These are phyloP conservation scores for Parietaria judaica DNA, from an alignment of 306 rosid species.

Conservation along the genomic window DNA sequence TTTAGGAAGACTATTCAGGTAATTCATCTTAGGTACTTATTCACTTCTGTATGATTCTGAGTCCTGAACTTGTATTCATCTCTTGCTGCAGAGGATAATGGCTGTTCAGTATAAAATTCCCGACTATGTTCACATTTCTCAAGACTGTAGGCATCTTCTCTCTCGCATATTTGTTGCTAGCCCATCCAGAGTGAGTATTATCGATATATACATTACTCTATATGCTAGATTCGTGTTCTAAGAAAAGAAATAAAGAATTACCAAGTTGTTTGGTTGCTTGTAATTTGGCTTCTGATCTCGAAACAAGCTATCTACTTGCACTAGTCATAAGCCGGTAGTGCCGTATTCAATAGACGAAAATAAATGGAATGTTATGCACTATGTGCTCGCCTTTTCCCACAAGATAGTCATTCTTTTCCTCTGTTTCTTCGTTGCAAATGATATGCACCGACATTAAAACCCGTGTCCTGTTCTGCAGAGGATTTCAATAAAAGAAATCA, in stretches of 20 bases:
- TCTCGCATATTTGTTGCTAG: slow-evolving; percentile 73
- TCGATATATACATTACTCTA: neutral
- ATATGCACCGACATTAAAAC: neutral
- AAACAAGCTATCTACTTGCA: neutral
- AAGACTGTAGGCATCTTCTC: slow-evolving; percentile 68
- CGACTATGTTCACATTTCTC: slow-evolving; percentile 80
- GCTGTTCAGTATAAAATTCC: slow-evolving; percentile 87
- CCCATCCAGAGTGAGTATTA: slow-evolving; percentile 48
- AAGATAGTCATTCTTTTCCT: neutral
- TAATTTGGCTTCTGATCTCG: neutral
- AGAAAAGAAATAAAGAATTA: neutral
- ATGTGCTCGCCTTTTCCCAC: too few relatives aligned
- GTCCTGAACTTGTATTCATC: neutral
- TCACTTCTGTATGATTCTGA: neutral
- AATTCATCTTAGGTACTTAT: neutral
- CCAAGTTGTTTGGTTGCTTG: neutral
- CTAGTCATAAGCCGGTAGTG: too few relatives aligned
- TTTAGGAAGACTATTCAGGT: slow-evolving; percentile 77
- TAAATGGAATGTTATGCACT: too few relatives aligned
- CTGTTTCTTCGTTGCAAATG: neutral
- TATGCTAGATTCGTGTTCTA: neutral
- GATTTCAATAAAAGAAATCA: slow-evolving; percentile 59
- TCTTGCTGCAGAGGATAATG: slow-evolving; percentile 55
- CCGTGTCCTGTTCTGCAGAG: slow-evolving; percentile 36
- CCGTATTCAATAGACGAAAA: too few relatives aligned